A percentile compares a stretch with the other conserved stretches of the same genome.
Evolutionary conservation across 73 alveolate genomes (phyloP).

Genomic region (Tetrahymena malaccensis): DNA sequence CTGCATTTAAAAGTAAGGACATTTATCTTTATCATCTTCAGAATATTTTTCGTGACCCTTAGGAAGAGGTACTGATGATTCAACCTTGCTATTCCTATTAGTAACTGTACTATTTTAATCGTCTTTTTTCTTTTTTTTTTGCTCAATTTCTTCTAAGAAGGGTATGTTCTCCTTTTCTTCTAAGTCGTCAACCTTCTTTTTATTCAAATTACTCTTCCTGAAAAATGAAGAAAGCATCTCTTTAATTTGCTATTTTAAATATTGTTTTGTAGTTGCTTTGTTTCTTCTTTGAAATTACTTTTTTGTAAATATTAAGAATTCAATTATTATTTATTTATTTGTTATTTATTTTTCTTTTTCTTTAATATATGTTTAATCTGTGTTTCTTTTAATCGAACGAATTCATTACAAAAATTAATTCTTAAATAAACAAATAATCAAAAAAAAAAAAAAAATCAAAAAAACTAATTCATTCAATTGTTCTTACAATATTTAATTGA

Average conservation of each 20-base stretch:
- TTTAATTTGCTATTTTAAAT: neutral
- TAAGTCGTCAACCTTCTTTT: neutral
- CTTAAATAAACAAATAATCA: neutral
- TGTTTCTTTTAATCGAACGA: neutral
- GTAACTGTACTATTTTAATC: neutral
- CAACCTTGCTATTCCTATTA: neutral
- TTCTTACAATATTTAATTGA: neutral
- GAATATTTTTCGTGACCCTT: neutral
- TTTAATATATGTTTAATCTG: neutral
- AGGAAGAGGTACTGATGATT: neutral
- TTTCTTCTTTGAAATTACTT: neutral
- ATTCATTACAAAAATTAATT: neutral
- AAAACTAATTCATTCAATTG: neutral
- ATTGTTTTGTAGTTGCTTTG: neutral
- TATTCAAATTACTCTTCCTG: neutral
- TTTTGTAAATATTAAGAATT: neutral
- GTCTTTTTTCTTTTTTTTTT: neutral
- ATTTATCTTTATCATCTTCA: neutral
- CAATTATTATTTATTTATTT: neutral
- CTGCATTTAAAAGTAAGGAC: neutral
- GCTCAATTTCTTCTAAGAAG: neutral
- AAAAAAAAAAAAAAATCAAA: neutral
- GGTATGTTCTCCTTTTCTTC: neutral
- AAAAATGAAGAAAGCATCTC: neutral
- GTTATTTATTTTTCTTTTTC: neutral